Base-by-base conservation (phyloP, 2,329 filamentous ascomycete genomes). In the Aspergillus nomiae region DNA sequence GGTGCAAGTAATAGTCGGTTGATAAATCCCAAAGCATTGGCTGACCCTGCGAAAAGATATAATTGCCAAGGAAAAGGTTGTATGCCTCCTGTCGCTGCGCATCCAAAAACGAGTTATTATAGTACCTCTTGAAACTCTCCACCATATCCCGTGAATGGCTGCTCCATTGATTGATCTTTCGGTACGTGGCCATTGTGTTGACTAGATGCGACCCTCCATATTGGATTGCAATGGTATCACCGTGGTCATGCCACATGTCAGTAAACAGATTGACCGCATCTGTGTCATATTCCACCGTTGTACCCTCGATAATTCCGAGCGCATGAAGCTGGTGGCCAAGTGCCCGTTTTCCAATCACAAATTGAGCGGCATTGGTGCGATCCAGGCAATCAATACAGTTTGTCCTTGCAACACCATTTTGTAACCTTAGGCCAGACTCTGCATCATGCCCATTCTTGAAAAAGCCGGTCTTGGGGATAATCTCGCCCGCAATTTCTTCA, bases 361-460 rank as follows among this genome's bases (percentile, higher is more conserved):
- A 99, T 74, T 99, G 95, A 1, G 95, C 95, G 3, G 95, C 95
- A 74, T 99, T 99, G 10, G 95, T 99, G 26, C 95, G 90, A 77
- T 99, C 95, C 1, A 99, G 85, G 72, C 95, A 99, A 77, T 99
- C 95, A 70, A 99, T 98, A 76, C 95, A 99, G 74, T 99, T 99
- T 1, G 95, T 99, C 62, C 95, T 87, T 11, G 92, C 94, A 46
- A 99, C 87, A 11, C 95, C 95, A 68, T 97, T 97, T 75, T 99
- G 95, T 1, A 95, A 87, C 36, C 84, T 86, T 4, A 90, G 83
- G 4, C 86, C 83, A 24, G 86, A 86, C 45, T 87, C 87, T 2
- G 84, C 84, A 38, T 88, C 86, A 66, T 94, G 90, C 8, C 94
- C 95, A 69, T 98, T 98, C 63, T 93, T 93, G 76, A 99, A 99